Evolutionary conservation across 2,329 filamentous ascomycete genomes (phyloP).

Genomic region (Gaeumannomyces sp.): DNA sequence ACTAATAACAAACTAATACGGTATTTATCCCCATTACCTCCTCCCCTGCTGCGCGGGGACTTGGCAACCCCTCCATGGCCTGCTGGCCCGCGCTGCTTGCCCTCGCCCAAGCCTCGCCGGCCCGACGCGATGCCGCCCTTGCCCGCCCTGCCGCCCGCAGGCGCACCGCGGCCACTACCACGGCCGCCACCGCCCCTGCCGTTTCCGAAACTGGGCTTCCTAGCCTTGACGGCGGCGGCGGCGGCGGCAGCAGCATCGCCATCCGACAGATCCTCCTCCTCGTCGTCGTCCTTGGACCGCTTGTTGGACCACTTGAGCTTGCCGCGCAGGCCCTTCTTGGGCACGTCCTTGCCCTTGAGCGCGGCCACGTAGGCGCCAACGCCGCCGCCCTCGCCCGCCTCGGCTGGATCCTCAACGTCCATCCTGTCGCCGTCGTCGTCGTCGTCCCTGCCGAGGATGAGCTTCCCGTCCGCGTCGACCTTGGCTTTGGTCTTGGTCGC

Average conservation of each 20-base stretch:
- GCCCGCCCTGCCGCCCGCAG: conserved; percentile 27
- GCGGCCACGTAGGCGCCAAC: conserved; percentile 66
- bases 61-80: conserved; percentile 22
- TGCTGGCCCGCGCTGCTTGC: conserved; percentile 20
- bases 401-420: conserved; percentile 44
- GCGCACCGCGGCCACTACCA: conserved; percentile 24
- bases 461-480: conserved; percentile 71
- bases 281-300: conserved; percentile 36
- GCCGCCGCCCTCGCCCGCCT: conserved; percentile 41
- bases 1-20: not conserved
- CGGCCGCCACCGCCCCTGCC: conserved; percentile 24
- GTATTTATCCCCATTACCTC: not conserved
- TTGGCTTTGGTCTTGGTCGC: conserved; percentile 59
- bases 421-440: conserved; percentile 51
- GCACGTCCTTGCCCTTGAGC: conserved; percentile 60
- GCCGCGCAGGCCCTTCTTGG: conserved; percentile 57
- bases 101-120: conserved; percentile 26
- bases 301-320: conserved; percentile 68
- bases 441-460: conserved; percentile 61
- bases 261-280: conserved; percentile 40
- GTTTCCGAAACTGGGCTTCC: conserved; percentile 25
- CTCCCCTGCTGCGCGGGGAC: conserved; percentile 11
- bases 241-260: conserved; percentile 28
- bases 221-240: conserved; percentile 43
- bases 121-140: conserved; percentile 24